Percentiles rank a stretch among this genome's conserved stretches.
Conservation (phyloP, 1,139 yeast species). For the Hansenula lynferdii region DNA sequence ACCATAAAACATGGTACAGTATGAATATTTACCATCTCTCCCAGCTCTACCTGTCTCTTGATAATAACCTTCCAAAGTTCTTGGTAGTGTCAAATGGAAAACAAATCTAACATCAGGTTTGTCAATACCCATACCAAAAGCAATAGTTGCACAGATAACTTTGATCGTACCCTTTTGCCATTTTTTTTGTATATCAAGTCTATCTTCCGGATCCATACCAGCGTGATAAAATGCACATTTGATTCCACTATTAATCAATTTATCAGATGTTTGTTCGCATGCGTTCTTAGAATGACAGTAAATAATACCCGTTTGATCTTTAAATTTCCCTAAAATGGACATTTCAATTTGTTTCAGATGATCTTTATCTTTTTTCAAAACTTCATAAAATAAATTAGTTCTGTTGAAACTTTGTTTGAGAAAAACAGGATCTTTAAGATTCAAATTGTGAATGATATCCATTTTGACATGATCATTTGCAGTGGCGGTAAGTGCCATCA, state of each 20-base stretch:
- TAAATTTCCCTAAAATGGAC: constrained; percentile 47
- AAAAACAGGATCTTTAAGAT: constrained; percentile 39
- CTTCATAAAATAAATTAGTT: constrained; percentile 77
- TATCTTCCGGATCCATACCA: constrained; percentile 78
- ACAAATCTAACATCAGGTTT: constrained; percentile 94
- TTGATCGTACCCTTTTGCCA: constrained; percentile 79
- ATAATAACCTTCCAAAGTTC: constrained; percentile 91
- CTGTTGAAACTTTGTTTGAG: constrained; percentile 81
- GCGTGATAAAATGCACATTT: constrained; percentile 84
- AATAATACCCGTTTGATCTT: constrained; percentile 75
- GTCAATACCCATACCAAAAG: constrained; percentile 99
- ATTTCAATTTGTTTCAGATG: constrained; percentile 58
- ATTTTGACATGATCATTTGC: constrained; percentile 88
- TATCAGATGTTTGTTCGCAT: constrained; percentile 77
- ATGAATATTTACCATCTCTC: constrained; percentile 80
- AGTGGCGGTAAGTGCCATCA: constrained; percentile 97
- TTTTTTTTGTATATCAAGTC: constrained; percentile 60
- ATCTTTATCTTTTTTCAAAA: constrained; percentile 55
- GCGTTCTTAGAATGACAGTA: constrained; percentile 89
- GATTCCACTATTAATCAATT: constrained; percentile 55
- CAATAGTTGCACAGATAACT: constrained; percentile 93
- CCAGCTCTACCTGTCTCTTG: constrained; percentile 99
- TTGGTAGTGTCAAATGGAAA: constrained; percentile 82
- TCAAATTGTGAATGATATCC: constrained; percentile 77
- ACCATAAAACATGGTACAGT: constrained; percentile 77